Percentiles rank a stretch among this genome's conserved stretches.
These are phyloP conservation scores for Gyromitra esculenta DNA, from an alignment of 2,329 filamentous ascomycete genomes.

Conservation along the genomic window DNA sequence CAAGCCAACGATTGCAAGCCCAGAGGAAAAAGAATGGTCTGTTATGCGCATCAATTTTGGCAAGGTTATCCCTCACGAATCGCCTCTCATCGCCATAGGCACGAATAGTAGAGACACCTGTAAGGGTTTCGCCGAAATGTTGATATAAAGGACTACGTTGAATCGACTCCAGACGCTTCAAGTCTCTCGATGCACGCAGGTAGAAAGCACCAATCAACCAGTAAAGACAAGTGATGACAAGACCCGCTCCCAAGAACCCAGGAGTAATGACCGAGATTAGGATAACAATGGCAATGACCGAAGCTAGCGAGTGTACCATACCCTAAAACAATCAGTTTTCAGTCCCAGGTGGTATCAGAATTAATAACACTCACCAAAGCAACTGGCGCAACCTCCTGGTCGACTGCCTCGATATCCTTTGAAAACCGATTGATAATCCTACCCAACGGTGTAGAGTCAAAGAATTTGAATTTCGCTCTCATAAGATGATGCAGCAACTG, in stretches of 20 bases:
- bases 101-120: conserved; percentile 94
- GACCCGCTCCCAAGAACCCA: conserved; percentile 83
- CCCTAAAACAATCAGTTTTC: conserved; percentile 60
- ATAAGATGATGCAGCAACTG: conserved; percentile 80
- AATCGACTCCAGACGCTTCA: conserved; percentile 93
- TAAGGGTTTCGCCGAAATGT: conserved; percentile 95
- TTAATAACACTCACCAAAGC: conserved; percentile 77
- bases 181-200: conserved; percentile 87
- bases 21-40: conserved; percentile 96
- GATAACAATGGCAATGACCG: conserved; percentile 83
- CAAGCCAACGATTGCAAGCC: conserved; percentile 96
- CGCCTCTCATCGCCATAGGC: conserved; percentile 93
- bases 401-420: conserved; percentile 92
- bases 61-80: conserved; percentile 90
- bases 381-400: conserved; percentile 93
- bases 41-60: conserved; percentile 87
- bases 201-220: conserved; percentile 87
- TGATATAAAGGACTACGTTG: conserved; percentile 96
- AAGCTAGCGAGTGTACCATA: conserved; percentile 72
- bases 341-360: conserved; percentile 62
- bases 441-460: conserved; percentile 92
- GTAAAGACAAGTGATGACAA: conserved; percentile 86
- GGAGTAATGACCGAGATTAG: conserved; percentile 91
- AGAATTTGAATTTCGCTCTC: conserved; percentile 95
- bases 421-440: conserved; percentile 99